Percentiles rank a stretch among this genome's conserved stretches.
These are phyloP conservation scores for Globisporangium carolinianum DNA, from an alignment of 352 stramenopile genomes.

Conservation along the genomic window DNA sequence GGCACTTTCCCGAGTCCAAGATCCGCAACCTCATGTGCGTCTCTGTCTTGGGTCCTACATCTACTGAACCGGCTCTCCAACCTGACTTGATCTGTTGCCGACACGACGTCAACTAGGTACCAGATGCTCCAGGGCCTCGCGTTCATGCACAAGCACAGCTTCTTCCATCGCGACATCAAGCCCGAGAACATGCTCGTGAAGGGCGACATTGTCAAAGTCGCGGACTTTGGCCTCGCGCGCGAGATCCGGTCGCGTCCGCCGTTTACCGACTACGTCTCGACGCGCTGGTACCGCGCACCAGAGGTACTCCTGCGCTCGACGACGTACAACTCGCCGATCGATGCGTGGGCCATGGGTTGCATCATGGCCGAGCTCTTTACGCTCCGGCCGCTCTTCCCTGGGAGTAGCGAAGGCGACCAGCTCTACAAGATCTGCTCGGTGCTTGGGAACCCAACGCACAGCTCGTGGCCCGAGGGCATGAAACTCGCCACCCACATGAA, in stretches of 20 bases:
- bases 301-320: slow-evolving; percentile 94
- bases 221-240: slow-evolving; percentile 97
- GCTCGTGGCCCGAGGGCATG: slow-evolving; percentile 92
- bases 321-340: slow-evolving; percentile 96
- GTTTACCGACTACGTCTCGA: slow-evolving; percentile 98
- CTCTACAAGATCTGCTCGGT: slow-evolving; percentile 97
- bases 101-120: slow-evolving; percentile 24
- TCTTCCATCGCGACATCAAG: slow-evolving; percentile 99
- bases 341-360: slow-evolving; percentile 96
- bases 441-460: slow-evolving; percentile 87
- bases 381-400: slow-evolving; percentile 95
- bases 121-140: slow-evolving; percentile 96
- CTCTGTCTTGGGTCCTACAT: not conserved
- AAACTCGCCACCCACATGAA: slow-evolving; percentile 94
- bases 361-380: slow-evolving; percentile 98
- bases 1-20: slow-evolving; percentile 89
- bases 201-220: slow-evolving; percentile 94
- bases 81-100: not conserved
- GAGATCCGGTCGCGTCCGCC: slow-evolving; percentile 88
- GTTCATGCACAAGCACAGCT: slow-evolving; percentile 98
- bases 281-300: slow-evolving; percentile 97
- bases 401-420: slow-evolving; percentile 95
- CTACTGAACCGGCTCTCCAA: not conserved
- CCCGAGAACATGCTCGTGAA: slow-evolving; percentile 97
- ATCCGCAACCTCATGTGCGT: slow-evolving; percentile 94